These are phyloP conservation scores for Hirschioporus abietinus DNA, from an alignment of 768 basidiomycete species.

Conservation along the genomic window DNA sequence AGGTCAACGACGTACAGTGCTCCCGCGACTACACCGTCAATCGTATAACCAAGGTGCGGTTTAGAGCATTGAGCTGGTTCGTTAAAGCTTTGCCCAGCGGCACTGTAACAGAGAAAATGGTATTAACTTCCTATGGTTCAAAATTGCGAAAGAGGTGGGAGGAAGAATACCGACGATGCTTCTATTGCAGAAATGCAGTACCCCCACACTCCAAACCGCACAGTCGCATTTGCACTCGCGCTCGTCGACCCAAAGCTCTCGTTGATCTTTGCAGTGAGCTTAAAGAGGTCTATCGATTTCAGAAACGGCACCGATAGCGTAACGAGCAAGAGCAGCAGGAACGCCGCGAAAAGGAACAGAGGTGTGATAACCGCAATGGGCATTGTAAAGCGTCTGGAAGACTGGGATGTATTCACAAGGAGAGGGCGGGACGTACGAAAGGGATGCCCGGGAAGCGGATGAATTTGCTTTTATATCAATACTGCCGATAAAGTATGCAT, in stretches of 20 bases:
- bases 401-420: not conserved
- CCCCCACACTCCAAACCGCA: conserved; percentile 59
- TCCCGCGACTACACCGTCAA: conserved; percentile 43
- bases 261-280: conserved; percentile 32
- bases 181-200: conserved; percentile 49
- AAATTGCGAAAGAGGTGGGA: not conserved
- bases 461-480: not conserved
- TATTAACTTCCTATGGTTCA: not conserved
- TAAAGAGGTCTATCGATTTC: conserved; percentile 50
- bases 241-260: conserved; percentile 24
- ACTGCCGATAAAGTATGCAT: not conserved
- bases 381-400: conserved; percentile 6
- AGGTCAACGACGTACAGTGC: conserved; percentile 34
- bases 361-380: conserved; percentile 28
- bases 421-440: not conserved
- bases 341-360: conserved; percentile 44
- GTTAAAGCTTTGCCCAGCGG: conserved; percentile 13
- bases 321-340: conserved; percentile 56
- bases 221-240: conserved; percentile 31
- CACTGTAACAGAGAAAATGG: not conserved
- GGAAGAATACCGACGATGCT: conserved; percentile 29
- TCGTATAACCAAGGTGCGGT: conserved; percentile 46
- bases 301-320: conserved; percentile 57
- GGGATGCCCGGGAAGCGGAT: not conserved
- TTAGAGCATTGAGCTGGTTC: conserved; percentile 40